Evolutionary conservation across 495 filamentous ascomycete species (phyloP).

Genomic region (Penicillium egyptiacum): DNA sequence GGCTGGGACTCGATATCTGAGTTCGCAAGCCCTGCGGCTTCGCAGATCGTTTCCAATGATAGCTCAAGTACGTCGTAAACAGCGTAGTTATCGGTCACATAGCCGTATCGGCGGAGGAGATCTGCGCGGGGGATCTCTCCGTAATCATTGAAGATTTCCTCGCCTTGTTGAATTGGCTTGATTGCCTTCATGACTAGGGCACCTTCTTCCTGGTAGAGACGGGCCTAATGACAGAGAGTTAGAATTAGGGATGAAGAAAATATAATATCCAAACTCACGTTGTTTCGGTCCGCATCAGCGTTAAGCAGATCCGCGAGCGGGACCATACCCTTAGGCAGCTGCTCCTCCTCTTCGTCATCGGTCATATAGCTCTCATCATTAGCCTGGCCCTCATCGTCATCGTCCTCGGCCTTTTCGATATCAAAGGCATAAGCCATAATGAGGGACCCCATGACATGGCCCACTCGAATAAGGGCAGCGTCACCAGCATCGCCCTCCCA

Average conservation of each 20-base stretch:
- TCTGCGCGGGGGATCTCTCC: conserved; percentile 80
- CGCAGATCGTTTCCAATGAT: conserved; percentile 55
- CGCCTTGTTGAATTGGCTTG: conserved; percentile 63
- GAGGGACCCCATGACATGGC: conserved; percentile 77
- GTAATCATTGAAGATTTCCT: conserved; percentile 90
- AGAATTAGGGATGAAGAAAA: conserved; percentile 8
- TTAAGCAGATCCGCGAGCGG: conserved; percentile 92
- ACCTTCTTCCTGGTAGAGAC: conserved; percentile 68
- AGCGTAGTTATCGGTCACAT: conserved; percentile 74
- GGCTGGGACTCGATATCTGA: conserved; percentile 44
- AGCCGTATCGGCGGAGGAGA: conserved; percentile 84
- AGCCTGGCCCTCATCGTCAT: conserved; percentile 53
- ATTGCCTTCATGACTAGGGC: conserved; percentile 65
- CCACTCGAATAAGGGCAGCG: conserved; percentile 56
- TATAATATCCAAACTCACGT: conserved; percentile 43
- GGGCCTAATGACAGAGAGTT: conserved; percentile 41
- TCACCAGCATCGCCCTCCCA: conserved; percentile 47
- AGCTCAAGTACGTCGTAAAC: conserved; percentile 83
- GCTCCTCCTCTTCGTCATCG: conserved; percentile 66
- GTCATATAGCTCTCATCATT: conserved; percentile 66
- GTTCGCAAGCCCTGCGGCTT: conserved; percentile 44
- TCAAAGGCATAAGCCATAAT: conserved; percentile 98
- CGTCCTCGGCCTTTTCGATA: conserved; percentile 58
- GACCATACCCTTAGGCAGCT: conserved; percentile 77
- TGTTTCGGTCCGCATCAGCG: conserved; percentile 82